A percentile compares a stretch with the other conserved stretches of the same genome.
These are phyloP conservation scores for Cladorrhinum sp. DNA, from an alignment of 2,329 filamentous ascomycete species.

Conservation along the genomic window DNA sequence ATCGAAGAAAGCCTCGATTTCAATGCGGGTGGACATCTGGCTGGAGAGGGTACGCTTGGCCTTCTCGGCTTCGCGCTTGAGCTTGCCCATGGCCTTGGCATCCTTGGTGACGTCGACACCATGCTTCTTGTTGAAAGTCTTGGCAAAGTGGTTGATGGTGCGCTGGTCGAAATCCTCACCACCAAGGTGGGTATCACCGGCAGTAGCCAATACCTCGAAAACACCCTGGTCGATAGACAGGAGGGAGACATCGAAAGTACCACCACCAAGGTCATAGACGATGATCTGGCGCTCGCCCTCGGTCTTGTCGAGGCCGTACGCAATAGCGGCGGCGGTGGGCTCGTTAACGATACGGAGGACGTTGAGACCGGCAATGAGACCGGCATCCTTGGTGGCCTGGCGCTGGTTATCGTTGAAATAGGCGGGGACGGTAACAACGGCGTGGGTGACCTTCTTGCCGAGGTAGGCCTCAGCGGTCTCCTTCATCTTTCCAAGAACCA, in stretches of 20 bases:
- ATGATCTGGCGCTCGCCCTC: conserved; percentile 83
- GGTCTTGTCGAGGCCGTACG: conserved; percentile 88
- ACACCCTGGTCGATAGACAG: conserved; percentile 88
- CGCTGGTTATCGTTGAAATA: conserved; percentile 99
- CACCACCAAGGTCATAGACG: conserved; percentile 90
- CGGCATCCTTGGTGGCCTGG: conserved; percentile 95
- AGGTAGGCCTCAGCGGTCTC: conserved; percentile 70
- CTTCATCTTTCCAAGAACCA: conserved; percentile 63
- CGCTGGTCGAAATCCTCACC: conserved; percentile 99
- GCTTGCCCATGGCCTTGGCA: conserved; percentile 97
- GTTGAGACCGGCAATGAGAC: conserved; percentile 86
- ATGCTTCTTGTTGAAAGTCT: conserved; percentile 99
- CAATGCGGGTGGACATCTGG: conserved; percentile 90
- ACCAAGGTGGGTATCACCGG: conserved; percentile 95
- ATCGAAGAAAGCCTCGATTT: conserved; percentile 96
- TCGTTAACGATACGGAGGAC: conserved; percentile 96
- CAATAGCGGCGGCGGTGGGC: conserved; percentile 91
- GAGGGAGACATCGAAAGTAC: conserved; percentile 92
- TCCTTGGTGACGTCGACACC: conserved; percentile 91
- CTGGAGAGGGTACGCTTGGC: conserved; percentile 98
- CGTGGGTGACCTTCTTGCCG: conserved; percentile 79
- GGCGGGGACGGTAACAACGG: conserved; percentile 89
- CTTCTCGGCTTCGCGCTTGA: conserved; percentile 99
- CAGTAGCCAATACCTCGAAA: conserved; percentile 91
- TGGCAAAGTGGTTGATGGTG: conserved; percentile 93